These are phyloP conservation scores for Backusella morwellensis DNA, from an alignment of 192 early-diverging fungal genomes.

Conservation along the genomic window DNA sequence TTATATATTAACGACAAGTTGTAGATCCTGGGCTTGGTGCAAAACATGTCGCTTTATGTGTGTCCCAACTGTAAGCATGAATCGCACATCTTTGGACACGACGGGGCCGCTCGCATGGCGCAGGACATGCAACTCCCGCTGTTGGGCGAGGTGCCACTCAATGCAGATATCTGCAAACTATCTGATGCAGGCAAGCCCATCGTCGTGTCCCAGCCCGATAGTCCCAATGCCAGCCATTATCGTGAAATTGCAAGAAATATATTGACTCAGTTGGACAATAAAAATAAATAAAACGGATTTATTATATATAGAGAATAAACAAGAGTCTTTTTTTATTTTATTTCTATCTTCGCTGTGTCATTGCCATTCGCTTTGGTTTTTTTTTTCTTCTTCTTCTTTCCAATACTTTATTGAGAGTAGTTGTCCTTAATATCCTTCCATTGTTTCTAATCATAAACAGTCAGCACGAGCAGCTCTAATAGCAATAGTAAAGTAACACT, in stretches of 20 bases:
- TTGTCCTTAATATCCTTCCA: constrained; percentile 81
- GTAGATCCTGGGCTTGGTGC: constrained; percentile 81
- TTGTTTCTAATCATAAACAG: constrained; percentile 58
- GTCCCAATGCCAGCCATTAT: constrained; percentile 47
- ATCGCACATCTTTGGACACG: constrained; percentile 77
- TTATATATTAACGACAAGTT: neutral
- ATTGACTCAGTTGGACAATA: constrained; percentile 14
- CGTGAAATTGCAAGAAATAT: constrained; percentile 49
- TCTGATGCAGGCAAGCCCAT: constrained; percentile 76
- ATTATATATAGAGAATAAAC: neutral
- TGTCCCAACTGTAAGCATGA: constrained; percentile 81
- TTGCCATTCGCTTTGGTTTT: neutral
- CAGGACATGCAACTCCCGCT: constrained; percentile 64
- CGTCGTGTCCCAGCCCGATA: constrained; percentile 54
- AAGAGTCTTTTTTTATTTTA: neutral
- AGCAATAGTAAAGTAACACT: constrained; percentile 21
- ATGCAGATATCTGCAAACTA: constrained; percentile 67
- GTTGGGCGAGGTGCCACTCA: constrained; percentile 77
- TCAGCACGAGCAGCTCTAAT: neutral
- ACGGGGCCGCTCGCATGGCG: constrained; percentile 55
- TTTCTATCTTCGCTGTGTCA: neutral
- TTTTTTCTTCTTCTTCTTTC: neutral
- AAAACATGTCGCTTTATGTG: constrained; percentile 85
- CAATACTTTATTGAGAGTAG: constrained; percentile 42
- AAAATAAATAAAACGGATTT: neutral